Conservation (phyloP, 2,329 filamentous ascomycete genomes). For the Penicillium crustosum region DNA sequence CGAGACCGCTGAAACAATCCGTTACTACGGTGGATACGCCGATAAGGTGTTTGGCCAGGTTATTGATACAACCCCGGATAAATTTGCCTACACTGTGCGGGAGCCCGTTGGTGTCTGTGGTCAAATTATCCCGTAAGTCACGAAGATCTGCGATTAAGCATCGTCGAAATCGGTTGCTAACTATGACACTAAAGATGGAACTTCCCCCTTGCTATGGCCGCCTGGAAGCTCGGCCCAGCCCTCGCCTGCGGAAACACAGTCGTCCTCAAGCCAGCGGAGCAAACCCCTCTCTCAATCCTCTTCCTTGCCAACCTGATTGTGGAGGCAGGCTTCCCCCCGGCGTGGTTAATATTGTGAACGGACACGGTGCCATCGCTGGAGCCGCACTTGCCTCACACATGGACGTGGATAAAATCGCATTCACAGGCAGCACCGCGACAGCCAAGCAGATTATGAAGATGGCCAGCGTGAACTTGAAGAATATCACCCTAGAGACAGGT, state of each 20-base stretch:
- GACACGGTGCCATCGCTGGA: slow-evolving; percentile 33
- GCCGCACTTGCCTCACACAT: slow-evolving; percentile 33
- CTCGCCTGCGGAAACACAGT: slow-evolving; percentile 38
- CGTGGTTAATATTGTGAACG: slow-evolving; percentile 38
- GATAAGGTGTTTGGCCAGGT: slow-evolving; percentile 87
- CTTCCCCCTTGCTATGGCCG: slow-evolving; percentile 67
- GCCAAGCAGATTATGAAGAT: slow-evolving; percentile 40
- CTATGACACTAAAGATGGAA: slow-evolving; percentile 15
- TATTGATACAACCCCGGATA: slow-evolving; percentile 69
- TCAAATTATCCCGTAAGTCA: slow-evolving; percentile 80
- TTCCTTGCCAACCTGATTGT: slow-evolving; percentile 36
- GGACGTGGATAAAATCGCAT: slow-evolving; percentile 38
- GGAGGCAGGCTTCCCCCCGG: slow-evolving; percentile 39
- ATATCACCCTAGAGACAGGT: slow-evolving; percentile 49
- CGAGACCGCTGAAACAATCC: slow-evolving; percentile 27
- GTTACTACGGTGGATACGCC: slow-evolving; percentile 71
- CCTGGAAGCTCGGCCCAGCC: slow-evolving; percentile 39
- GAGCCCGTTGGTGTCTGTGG: slow-evolving; percentile 77
- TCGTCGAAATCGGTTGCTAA: slow-evolving; percentile 17
- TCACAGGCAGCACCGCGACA: slow-evolving; percentile 37
- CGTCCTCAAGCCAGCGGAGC: slow-evolving; percentile 38
- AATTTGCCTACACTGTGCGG: slow-evolving; percentile 74
- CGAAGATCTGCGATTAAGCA: slow-evolving; percentile 59
- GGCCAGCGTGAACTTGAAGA: slow-evolving; percentile 37
- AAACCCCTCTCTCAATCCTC: slow-evolving; percentile 36